Evolutionary conservation across 306 rosid genomes (phyloP).

Genomic region (Aeschynomene evenia): DNA sequence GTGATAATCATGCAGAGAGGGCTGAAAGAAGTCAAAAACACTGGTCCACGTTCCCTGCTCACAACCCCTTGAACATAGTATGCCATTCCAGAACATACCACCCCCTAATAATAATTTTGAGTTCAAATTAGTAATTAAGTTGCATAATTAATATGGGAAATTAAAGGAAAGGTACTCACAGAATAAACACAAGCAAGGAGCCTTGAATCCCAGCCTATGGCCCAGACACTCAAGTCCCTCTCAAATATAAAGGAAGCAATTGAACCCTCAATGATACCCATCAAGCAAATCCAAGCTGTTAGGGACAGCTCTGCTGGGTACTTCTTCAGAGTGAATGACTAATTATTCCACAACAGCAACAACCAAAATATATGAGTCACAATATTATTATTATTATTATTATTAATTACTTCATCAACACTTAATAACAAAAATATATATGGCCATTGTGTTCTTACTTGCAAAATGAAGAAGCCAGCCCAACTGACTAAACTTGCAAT

Average conservation of each 20-base stretch:
- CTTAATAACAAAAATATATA: too few relatives aligned
- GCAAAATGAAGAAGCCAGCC: constrained; percentile 93
- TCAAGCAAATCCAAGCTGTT: constrained; percentile 82
- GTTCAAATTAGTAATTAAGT: background rate
- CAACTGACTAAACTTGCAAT: constrained; percentile 71
- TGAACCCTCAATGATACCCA: constrained; percentile 80
- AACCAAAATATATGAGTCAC: background rate
- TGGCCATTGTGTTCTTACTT: constrained; percentile 45
- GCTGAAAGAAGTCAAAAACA: constrained; percentile 88
- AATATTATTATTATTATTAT: too few relatives aligned
- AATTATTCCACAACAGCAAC: constrained; percentile 3
- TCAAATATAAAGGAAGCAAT: constrained; percentile 64
- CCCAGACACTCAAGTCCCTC: constrained; percentile 75
- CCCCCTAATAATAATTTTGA: constrained; percentile 50
- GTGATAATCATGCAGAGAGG: constrained; percentile 95
- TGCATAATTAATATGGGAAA: background rate
- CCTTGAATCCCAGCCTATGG: constrained; percentile 91
- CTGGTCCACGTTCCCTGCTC: constrained; percentile 84
- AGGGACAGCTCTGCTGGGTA: constrained; percentile 93
- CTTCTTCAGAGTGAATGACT: constrained; percentile 86
- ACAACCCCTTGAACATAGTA: constrained; percentile 89
- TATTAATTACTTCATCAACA: background rate
- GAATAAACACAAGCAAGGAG: constrained; percentile 92
- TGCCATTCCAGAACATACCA: constrained; percentile 92
- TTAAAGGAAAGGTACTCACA: constrained; percentile 60